phyloP scores from a whole-genome alignment of 306 rosid genomes.

The Casuarina equisetifolia region DNA sequence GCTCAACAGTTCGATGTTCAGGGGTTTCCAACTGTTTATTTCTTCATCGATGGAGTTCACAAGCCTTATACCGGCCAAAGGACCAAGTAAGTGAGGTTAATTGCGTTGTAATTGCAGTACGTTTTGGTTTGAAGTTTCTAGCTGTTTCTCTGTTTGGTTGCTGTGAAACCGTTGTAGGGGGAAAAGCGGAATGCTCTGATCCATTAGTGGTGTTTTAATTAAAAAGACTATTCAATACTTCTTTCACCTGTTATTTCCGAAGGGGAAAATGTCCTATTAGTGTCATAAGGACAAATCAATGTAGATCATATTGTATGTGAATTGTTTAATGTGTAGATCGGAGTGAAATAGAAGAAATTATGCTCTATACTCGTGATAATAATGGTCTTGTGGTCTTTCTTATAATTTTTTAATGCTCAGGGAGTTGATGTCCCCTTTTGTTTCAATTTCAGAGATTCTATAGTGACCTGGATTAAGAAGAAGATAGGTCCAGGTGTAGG shows the following conservation, averaged over 20 bases:
- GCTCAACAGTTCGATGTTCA: constrained; percentile 75
- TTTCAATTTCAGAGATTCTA: constrained; percentile 61
- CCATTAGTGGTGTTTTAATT: background rate
- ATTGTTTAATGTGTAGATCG: background rate
- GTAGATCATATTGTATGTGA: too few relatives aligned
- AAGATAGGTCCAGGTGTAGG: constrained; percentile 84
- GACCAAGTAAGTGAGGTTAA: constrained; percentile 53
- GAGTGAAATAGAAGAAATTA: background rate
- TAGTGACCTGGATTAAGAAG: constrained; percentile 93
- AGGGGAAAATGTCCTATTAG: too few relatives aligned
- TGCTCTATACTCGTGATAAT: too few relatives aligned
- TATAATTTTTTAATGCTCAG: background rate
- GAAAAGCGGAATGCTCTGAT: background rate
- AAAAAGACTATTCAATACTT: too few relatives aligned
- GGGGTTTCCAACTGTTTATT: constrained; percentile 79
- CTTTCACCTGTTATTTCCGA: too few relatives aligned
- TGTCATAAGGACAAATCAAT: background rate
- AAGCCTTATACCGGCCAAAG: constrained; percentile 77
- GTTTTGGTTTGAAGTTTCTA: background rate
- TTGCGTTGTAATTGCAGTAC: background rate
- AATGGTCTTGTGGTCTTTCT: background rate
- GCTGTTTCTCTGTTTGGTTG: background rate
- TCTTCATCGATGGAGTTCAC: constrained; percentile 77
- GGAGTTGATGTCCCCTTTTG: constrained; percentile 17
- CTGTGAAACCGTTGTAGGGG: background rate